Percentiles rank a stretch among this genome's conserved stretches.
phyloP scores from a whole-genome alignment of 306 rosid species.

The Lagenaria siceraria region DNA sequence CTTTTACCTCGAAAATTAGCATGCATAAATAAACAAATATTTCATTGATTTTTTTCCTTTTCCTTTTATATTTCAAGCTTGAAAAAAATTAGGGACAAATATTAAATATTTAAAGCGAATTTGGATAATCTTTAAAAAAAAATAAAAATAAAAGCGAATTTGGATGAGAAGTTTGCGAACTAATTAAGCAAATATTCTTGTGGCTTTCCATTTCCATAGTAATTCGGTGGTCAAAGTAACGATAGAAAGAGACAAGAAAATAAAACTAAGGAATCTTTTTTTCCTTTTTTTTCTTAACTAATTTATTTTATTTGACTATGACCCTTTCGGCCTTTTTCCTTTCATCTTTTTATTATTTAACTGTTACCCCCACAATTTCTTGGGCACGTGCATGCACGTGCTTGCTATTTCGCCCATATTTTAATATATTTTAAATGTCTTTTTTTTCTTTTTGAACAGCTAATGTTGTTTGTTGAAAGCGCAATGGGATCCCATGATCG shows the following conservation, averaged over 20 bases:
- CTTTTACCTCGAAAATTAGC: not conserved
- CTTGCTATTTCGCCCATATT: not conserved
- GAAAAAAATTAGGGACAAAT: not conserved
- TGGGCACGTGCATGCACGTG: conserved; percentile 24
- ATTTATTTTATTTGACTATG: not conserved
- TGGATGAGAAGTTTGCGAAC: not conserved
- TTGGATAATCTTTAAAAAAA: too few relatives aligned
- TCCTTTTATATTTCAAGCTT: not conserved
- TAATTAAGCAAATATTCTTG: not conserved
- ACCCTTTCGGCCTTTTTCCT: not conserved
- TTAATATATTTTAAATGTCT: not conserved
- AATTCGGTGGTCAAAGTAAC: not conserved
- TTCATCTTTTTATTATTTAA: not conserved
- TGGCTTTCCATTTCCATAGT: not conserved
- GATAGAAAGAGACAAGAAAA: conserved; percentile 1
- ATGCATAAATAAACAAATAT: not conserved
- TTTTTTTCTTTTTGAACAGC: not conserved
- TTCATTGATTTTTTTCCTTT: not conserved
- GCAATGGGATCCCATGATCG: conserved; percentile 14
- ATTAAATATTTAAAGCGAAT: too few relatives aligned
- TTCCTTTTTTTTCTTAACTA: not conserved
- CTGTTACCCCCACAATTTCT: not conserved
- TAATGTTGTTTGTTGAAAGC: not conserved
- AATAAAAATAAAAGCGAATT: not conserved
- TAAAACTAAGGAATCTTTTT: not conserved